These are phyloP conservation scores for Golubevia sp. DNA, from an alignment of 1,284 basidiomycete genomes.

Conservation along the genomic window DNA sequence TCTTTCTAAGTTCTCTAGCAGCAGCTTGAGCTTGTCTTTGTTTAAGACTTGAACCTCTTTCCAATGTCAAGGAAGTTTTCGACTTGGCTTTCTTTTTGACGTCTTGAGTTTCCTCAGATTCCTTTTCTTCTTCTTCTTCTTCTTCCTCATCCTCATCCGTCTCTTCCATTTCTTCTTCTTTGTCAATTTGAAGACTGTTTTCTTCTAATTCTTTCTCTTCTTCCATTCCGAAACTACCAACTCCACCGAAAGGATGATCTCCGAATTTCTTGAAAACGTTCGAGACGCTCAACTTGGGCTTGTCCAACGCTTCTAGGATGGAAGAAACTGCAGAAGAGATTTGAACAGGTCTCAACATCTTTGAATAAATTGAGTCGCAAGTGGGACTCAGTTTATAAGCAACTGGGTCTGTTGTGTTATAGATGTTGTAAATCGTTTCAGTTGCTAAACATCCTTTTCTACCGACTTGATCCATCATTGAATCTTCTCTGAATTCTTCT, in stretches of 20 bases:
- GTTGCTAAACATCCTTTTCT: conserved; percentile 44
- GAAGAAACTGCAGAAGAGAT: conserved; percentile 35
- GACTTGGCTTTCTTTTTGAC: neutral
- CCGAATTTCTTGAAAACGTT: conserved; percentile 36
- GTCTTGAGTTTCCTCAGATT: conserved; percentile 4
- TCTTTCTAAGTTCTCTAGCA: too few relatives aligned
- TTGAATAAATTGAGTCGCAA: conserved; percentile 41
- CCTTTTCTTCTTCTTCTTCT: conserved; percentile 4
- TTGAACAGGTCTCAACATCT: conserved; percentile 36
- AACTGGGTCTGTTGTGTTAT: conserved; percentile 62
- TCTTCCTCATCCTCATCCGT: conserved; percentile 10
- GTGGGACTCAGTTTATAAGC: conserved; percentile 57
- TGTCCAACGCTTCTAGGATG: conserved; percentile 25
- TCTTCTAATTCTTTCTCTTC: neutral
- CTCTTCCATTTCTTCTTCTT: neutral
- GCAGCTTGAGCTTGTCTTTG: too few relatives aligned
- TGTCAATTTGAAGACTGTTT: neutral
- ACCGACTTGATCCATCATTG: conserved; percentile 43
- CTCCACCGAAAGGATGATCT: conserved; percentile 24
- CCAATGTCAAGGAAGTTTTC: too few relatives aligned
- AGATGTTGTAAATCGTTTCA: conserved; percentile 49
- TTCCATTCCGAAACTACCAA: conserved; percentile 7
- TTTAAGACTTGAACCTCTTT: too few relatives aligned
- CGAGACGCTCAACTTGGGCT: conserved; percentile 43
- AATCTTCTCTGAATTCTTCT: conserved; percentile 27